Evolutionary conservation across 2,329 filamentous ascomycete species (phyloP), one percentile per base, ranked within the genome.

Genomic region (Triangularia verruculosa): DNA sequence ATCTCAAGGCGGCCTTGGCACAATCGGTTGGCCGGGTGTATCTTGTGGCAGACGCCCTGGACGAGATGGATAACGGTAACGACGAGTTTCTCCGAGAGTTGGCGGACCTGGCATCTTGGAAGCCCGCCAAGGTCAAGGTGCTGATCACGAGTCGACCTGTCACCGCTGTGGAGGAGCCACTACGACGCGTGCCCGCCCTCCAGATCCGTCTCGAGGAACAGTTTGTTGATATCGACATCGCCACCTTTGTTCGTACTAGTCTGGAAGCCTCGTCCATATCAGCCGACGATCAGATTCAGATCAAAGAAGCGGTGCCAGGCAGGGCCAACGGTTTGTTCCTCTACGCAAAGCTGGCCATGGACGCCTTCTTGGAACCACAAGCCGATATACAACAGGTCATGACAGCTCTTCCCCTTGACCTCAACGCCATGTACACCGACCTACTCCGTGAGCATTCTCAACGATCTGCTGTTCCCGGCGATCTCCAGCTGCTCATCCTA

Each of bases 11-110:
- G 27, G 71, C 72, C 0, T 57, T 76, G 8, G 54, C 54, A 1
- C 34, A 55, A 4, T 24, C 47, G 2, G 64, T 72, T 20, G 69
- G 63, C 47, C 57, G 63, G 28, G 76, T 73, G 0, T 81, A 77
- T 58, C 77, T 75, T 32, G 71, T 82, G 1, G 72, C 73, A 0
- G 80, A 82, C 64, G 79, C 79, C 0, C 71, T 82, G 2, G 81
- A 83, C 63, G 80, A 83, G 68, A 81, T 82, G 75, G 76, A 80
- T 47, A 43, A 69, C n/a, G 75, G 70, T 0, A 69, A 78, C 15
- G 73, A 75, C 2, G 39, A 64, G 22, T 68, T 64, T 0, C 63
- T 80, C 2, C 55, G 72, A 3, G 57, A 67, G 2, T 68, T 82
- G 0, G 71, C 69, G 1, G 59, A 65, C 0, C 69, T 82, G 0